Conservation (phyloP, 345 rosid genomes). For the Turritis glabra region DNA sequence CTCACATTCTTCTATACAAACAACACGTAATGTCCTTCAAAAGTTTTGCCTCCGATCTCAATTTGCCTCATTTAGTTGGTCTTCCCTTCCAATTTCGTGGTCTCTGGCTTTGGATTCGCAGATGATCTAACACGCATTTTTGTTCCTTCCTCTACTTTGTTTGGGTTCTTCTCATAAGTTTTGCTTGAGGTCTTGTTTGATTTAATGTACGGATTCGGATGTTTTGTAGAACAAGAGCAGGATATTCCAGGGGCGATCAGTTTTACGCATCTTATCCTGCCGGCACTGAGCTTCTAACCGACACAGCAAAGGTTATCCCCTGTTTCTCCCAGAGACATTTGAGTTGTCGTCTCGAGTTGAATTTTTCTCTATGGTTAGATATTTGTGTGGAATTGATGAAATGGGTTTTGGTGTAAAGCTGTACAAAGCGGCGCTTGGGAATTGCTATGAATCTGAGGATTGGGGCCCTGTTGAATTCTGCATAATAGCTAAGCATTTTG, state of each 20-base stretch:
- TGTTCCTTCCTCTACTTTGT: not conserved
- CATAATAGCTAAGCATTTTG: constrained; percentile 88
- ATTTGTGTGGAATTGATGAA: constrained; percentile 10
- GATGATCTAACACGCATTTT: not conserved
- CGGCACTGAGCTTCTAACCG: constrained; percentile 88
- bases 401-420: constrained; percentile 46
- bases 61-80: not conserved
- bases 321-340: not conserved
- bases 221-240: constrained; percentile 79
- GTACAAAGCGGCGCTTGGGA: constrained; percentile 88
- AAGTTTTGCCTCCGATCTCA: not conserved
- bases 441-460: constrained; percentile 79
- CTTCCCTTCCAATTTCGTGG: not conserved
- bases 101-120: not conserved
- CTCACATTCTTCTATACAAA: constrained; percentile 67
- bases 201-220: constrained; percentile 18
- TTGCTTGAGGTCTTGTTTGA: not conserved
- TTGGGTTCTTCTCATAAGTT: not conserved
- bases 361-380: constrained; percentile 11
- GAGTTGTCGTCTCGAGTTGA: not conserved
- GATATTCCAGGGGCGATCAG: constrained; percentile 84
- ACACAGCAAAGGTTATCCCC: constrained; percentile 62
- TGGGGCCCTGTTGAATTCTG: constrained; percentile 86
- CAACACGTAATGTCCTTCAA: constrained; percentile 86
- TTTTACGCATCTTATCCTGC: constrained; percentile 89